A percentile compares a stretch with the other conserved stretches of the same genome.
phyloP scores from a whole-genome alignment of 768 basidiomycete species.

The Suillus subluteus region DNA sequence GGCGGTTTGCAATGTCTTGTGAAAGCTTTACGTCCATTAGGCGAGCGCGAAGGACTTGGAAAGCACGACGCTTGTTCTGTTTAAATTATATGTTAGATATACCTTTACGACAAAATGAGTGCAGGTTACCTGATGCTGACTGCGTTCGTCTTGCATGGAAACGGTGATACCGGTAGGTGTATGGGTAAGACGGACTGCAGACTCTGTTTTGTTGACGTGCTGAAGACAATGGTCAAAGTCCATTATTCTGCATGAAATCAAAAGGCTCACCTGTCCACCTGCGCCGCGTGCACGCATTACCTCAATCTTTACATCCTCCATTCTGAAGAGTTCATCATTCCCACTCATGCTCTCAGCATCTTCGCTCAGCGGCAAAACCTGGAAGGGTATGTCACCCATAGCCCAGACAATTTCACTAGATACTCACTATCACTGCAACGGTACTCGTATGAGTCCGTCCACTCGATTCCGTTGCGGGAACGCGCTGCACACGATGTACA shows the following conservation, averaged over 20 bases:
- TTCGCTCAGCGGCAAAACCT: constrained; percentile 85
- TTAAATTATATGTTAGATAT: neutral
- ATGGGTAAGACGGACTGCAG: constrained; percentile 93
- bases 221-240: constrained; percentile 33
- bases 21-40: constrained; percentile 80
- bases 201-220: constrained; percentile 99
- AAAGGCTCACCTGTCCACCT: constrained; percentile 79
- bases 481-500: constrained; percentile 93
- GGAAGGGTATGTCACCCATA: constrained; percentile 7
- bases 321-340: constrained; percentile 70
- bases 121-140: constrained; percentile 80
- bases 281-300: constrained; percentile 98
- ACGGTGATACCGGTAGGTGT: constrained; percentile 92
- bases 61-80: constrained; percentile 92
- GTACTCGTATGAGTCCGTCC: constrained; percentile 94
- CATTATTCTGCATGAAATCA: neutral
- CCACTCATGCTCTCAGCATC: constrained; percentile 52
- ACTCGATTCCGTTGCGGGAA: constrained; percentile 87
- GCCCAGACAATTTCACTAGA: neutral
- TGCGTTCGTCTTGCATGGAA: constrained; percentile 97
- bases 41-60: constrained; percentile 84
- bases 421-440: constrained; percentile 78
- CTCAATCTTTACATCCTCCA: constrained; percentile 89
- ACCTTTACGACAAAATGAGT: neutral
- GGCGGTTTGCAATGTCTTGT: constrained; percentile 69